A percentile compares a stretch with the other conserved stretches of the same genome.
phyloP scores from a whole-genome alignment of 2,329 filamentous ascomycete species.

The Phaeosphaeriaceae sp. region DNA sequence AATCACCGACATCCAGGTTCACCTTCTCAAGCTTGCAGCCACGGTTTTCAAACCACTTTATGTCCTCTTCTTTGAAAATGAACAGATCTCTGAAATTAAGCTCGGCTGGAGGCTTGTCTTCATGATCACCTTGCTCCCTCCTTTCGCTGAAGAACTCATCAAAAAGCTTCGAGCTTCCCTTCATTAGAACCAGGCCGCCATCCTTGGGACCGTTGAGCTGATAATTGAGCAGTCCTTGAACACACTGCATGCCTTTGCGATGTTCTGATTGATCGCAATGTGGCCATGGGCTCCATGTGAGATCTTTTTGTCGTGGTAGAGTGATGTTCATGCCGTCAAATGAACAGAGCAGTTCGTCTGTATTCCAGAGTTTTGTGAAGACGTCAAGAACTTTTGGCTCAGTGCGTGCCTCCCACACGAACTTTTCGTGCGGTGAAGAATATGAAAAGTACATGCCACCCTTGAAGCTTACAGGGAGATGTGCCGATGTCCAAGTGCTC shows the following conservation, averaged over 20 bases:
- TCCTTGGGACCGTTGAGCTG: constrained; percentile 55
- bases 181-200: constrained; percentile 56
- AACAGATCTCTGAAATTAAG: constrained; percentile 50
- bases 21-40: constrained; percentile 52
- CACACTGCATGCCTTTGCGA: constrained; percentile 51
- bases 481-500: constrained; percentile 44
- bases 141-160: constrained; percentile 52
- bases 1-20: constrained; percentile 51
- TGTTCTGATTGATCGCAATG: constrained; percentile 51
- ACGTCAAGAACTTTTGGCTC: constrained; percentile 50
- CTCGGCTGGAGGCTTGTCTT: constrained; percentile 20
- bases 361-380: constrained; percentile 47
- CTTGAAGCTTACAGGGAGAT: constrained; percentile 51
- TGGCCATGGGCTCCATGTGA: constrained; percentile 48
- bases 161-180: constrained; percentile 51
- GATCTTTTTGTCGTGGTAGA: constrained; percentile 41
- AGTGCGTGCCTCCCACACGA: constrained; percentile 44
- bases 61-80: constrained; percentile 51
- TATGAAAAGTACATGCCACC: constrained; percentile 54
- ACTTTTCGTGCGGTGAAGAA: constrained; percentile 48
- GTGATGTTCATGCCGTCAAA: constrained; percentile 52
- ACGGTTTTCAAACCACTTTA: constrained; percentile 52
- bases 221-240: constrained; percentile 56
- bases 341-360: constrained; percentile 44
- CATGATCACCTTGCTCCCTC: constrained; percentile 18